Evolutionary conservation across 371 early-diverging fungal genomes (phyloP), one percentile per base, ranked within the genome.

Genomic region (Mucor indicus): DNA sequence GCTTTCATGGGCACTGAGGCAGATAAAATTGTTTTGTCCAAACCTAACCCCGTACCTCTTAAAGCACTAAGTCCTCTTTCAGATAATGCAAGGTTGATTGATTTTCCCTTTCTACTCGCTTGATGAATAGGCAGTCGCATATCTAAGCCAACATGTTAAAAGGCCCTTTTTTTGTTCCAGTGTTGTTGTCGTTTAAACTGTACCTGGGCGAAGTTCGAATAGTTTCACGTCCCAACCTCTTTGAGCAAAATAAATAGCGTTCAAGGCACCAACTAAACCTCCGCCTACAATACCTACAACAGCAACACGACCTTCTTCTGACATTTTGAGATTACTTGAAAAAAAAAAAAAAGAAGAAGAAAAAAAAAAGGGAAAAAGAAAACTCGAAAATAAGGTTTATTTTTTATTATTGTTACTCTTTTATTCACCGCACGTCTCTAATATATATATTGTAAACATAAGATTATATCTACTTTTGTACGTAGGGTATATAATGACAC

Each of bases 21-120:
- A 16, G 78, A 64, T 49, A 91, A 51, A 35, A 94, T 84, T 4
- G 65, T 62, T 13, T 79, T 60, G 20, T 87, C 89, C 12, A 93
- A 53, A 5, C 57, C 78, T 8, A 85, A 69, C 0, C 85, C 85
- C 17, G 87, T 83, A 8, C 69, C 80, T 52, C 81, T 64, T 53
- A 98, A 69, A 12, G 94, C 95, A 11, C 87, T 79, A 27, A 96
- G 60, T 0, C 97, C 98, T 46, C 98, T 85, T 48, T 77, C 80
- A 0, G 95, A 94, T 2, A 98, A 76, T 2, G 98, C 97, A 62
- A 98, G 65, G 55, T 98, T 98, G 66, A 98, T 96, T 7, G 94
- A 92, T 35, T 91, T 80, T 30, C 88, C 89, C 33, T 73, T 75
- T 51, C 77, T 64, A 32, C 72, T 69, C 32, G 58, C 65, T 58